Evolutionary conservation across 257 asterid genomes (phyloP).

Genomic region (Verbascum thapsus): DNA sequence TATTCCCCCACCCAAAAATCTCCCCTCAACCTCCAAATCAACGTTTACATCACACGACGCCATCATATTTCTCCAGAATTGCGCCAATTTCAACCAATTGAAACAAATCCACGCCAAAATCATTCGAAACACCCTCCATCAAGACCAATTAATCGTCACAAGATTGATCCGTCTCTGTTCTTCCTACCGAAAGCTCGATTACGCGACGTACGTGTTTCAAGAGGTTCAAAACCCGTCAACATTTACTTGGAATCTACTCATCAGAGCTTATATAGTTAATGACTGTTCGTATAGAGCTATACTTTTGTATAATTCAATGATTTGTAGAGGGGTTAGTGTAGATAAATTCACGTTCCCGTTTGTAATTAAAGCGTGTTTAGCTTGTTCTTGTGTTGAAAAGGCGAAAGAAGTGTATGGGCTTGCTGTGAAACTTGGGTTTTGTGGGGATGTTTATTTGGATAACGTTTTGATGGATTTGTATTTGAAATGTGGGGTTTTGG

Average conservation of each 20-base stretch:
- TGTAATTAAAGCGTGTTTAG: constrained; percentile 60
- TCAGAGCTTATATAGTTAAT: constrained; percentile 43
- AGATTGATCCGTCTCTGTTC: constrained; percentile 54
- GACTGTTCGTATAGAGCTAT: constrained; percentile 42
- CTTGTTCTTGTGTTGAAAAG: constrained; percentile 40
- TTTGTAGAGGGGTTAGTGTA: constrained; percentile 41
- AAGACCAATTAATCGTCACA: constrained; percentile 38
- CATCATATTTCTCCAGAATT: constrained; percentile 42
- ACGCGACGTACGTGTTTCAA: constrained; percentile 42
- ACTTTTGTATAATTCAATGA: constrained; percentile 45
- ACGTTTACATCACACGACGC: constrained; percentile 49
- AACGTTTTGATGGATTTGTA: constrained; percentile 61
- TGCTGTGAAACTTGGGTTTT: constrained; percentile 49
- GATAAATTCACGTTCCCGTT: constrained; percentile 63
- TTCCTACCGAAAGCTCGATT: constrained; percentile 41
- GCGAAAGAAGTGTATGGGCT: constrained; percentile 60
- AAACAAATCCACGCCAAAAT: constrained; percentile 52
- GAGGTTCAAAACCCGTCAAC: constrained; percentile 42
- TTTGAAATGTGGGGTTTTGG: constrained; percentile 50
- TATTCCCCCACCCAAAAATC: constrained; percentile 32
- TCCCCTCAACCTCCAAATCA: constrained; percentile 25
- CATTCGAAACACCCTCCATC: constrained; percentile 40
- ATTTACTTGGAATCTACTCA: constrained; percentile 50
- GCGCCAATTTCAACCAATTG: constrained; percentile 49
- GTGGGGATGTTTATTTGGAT: constrained; percentile 49